phyloP scores from a whole-genome alignment of 2,329 filamentous ascomycete genomes.

The Fonsecaea multimorphosa region DNA sequence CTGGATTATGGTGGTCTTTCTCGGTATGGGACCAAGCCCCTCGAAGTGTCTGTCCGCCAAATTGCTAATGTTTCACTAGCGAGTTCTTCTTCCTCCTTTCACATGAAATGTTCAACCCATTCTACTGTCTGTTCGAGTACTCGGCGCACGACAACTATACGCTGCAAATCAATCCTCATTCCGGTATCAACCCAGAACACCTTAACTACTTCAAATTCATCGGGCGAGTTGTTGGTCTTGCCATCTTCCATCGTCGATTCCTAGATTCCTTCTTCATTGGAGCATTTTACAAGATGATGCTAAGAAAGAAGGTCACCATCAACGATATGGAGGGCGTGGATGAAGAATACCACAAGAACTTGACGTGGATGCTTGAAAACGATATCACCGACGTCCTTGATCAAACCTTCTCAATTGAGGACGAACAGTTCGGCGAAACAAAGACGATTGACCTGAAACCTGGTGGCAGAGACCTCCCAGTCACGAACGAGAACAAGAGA shows the following conservation, averaged over 20 bases:
- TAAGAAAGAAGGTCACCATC: conserved; percentile 88
- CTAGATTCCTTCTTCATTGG: conserved; percentile 99
- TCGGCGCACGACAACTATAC: conserved; percentile 99
- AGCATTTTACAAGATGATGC: conserved; percentile 98
- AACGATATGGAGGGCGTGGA: conserved; percentile 99
- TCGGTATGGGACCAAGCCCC: conserved; percentile 55
- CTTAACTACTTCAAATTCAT: conserved; percentile 99
- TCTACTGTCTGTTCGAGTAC: conserved; percentile 99
- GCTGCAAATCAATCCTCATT: conserved; percentile 98
- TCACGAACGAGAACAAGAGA: conserved; percentile 98
- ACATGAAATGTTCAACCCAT: conserved; percentile 99
- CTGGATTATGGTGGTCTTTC: conserved; percentile 97
- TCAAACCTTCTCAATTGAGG: conserved; percentile 94
- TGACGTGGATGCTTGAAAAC: conserved; percentile 98
- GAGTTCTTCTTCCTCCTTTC: conserved; percentile 99
- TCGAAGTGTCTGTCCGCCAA: not conserved
- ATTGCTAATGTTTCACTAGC: conserved; percentile 52
- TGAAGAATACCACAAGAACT: conserved; percentile 92
- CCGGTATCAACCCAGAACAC: conserved; percentile 98
- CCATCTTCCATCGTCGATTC: conserved; percentile 98
- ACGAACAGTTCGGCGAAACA: conserved; percentile 94
- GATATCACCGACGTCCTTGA: conserved; percentile 95
- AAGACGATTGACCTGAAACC: conserved; percentile 94
- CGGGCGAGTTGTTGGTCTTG: conserved; percentile 91
- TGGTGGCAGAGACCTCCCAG: conserved; percentile 86